Conservation (phyloP, 805 yeast genomes). For the Scheffersomyces ergatensis region DNA sequence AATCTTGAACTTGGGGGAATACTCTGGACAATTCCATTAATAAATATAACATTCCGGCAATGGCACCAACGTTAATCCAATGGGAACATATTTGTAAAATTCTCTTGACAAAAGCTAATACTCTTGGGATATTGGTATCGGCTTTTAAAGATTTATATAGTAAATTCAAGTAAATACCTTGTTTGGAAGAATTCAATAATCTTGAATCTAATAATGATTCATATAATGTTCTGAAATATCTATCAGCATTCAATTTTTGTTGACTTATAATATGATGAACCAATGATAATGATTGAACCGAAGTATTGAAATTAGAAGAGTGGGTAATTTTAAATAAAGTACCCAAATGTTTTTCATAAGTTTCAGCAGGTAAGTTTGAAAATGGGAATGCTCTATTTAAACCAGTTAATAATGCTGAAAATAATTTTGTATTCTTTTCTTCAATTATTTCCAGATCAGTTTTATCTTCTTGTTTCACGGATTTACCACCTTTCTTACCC, state of each 20-base stretch:
- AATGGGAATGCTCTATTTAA: slow-evolving; percentile 95
- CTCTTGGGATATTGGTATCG: slow-evolving; percentile 63
- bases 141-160: slow-evolving; percentile 78
- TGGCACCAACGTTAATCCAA: slow-evolving; percentile 87
- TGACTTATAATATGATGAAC: slow-evolving; percentile 74
- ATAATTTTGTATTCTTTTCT: slow-evolving; percentile 80
- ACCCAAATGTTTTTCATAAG: slow-evolving; percentile 73
- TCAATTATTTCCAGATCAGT: slow-evolving; percentile 63
- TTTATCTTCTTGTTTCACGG: slow-evolving; percentile 60
- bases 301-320: slow-evolving; percentile 89
- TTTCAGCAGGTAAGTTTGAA: slow-evolving; percentile 67
- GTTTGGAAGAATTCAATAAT: slow-evolving; percentile 82
- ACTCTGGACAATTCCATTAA: slow-evolving; percentile 64
- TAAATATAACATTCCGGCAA: slow-evolving; percentile 77
- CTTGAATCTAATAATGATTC: slow-evolving; percentile 87
- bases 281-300: slow-evolving; percentile 86
- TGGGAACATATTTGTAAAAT: slow-evolving; percentile 78
- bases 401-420: slow-evolving; percentile 91
- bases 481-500: slow-evolving; percentile 87
- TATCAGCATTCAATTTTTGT: slow-evolving; percentile 55
- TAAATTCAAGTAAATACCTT: slow-evolving; percentile 85
- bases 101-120: slow-evolving; percentile 88
- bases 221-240: slow-evolving; percentile 85
- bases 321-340: slow-evolving; percentile 89
- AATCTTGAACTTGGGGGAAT: slow-evolving; percentile 64